These are phyloP conservation scores for Hirschfeldia incana DNA, from an alignment of 345 rosid species.

Conservation along the genomic window DNA sequence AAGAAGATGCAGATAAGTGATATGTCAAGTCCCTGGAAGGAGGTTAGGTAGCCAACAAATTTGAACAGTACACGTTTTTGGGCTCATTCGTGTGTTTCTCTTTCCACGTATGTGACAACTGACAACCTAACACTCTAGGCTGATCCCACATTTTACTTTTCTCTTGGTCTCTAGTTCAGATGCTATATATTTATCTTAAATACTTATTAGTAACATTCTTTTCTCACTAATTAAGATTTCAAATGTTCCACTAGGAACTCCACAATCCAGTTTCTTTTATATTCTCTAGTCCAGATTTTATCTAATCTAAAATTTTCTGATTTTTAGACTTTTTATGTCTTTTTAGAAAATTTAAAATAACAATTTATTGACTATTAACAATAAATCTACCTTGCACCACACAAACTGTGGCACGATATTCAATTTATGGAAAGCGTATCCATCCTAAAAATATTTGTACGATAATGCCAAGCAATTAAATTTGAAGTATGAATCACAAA, in stretches of 20 bases:
- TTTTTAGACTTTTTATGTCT: background rate
- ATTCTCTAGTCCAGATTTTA: background rate
- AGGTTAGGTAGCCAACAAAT: slow-evolving; percentile 18
- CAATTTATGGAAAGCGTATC: no score
- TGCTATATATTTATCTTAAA: no score
- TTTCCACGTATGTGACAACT: background rate
- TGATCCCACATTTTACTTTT: background rate
- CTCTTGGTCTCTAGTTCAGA: background rate
- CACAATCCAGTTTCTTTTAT: background rate
- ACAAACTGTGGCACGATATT: no score
- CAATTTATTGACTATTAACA: background rate
- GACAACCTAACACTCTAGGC: background rate
- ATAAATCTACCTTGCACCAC: background rate
- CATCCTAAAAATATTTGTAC: no score
- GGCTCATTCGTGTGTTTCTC: background rate
- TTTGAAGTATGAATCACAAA: no score
- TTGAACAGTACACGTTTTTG: slow-evolving; percentile 28
- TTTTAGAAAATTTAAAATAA: background rate
- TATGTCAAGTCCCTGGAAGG: slow-evolving; percentile 13
- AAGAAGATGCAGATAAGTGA: background rate
- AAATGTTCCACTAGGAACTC: background rate
- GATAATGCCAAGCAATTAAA: no score
- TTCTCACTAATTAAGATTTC: background rate
- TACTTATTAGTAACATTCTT: background rate
- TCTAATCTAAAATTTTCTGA: background rate